phyloP scores from a whole-genome alignment of 495 filamentous ascomycete genomes.

The Aspergillus diversus region DNA sequence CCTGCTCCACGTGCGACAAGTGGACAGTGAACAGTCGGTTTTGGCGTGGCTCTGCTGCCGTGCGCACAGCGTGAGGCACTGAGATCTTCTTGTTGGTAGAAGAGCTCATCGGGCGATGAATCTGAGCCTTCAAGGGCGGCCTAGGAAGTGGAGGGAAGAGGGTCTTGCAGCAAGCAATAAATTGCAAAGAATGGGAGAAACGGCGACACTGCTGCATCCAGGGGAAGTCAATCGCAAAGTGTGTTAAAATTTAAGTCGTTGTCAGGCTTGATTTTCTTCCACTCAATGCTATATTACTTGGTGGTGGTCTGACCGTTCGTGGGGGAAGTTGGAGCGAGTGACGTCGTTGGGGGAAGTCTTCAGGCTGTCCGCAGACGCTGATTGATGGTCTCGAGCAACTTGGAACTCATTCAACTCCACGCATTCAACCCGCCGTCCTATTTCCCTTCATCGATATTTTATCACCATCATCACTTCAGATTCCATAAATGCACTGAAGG shows the following conservation, averaged over 20 bases:
- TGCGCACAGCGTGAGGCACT: conserved; percentile 64
- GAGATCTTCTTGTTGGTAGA: conserved; percentile 37
- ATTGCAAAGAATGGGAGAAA: neutral
- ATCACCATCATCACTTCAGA: too few species aligned
- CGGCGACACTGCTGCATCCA: conserved; percentile 7
- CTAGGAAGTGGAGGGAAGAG: neutral
- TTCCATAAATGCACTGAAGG: too few species aligned
- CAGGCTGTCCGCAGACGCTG: neutral
- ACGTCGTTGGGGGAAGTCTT: neutral
- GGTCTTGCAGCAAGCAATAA: neutral
- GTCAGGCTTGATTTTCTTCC: neutral
- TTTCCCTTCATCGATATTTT: too few species aligned
- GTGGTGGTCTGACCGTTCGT: neutral
- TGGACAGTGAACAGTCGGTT: conserved; percentile 54
- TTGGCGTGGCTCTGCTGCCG: conserved; percentile 71
- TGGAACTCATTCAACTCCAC: too few species aligned
- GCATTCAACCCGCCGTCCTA: too few species aligned
- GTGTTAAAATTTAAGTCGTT: too few species aligned
- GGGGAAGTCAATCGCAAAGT: neutral
- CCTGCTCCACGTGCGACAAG: conserved; percentile 49
- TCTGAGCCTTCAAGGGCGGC: conserved; percentile 1
- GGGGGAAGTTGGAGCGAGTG: neutral
- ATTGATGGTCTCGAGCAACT: neutral
- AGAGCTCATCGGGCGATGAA: conserved; percentile 34
- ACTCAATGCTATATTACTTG: neutral